Evolutionary conservation across 352 stramenopile species (phyloP), one percentile per base, ranked within the genome.

Genomic region (Phytopythium delawarense): DNA sequence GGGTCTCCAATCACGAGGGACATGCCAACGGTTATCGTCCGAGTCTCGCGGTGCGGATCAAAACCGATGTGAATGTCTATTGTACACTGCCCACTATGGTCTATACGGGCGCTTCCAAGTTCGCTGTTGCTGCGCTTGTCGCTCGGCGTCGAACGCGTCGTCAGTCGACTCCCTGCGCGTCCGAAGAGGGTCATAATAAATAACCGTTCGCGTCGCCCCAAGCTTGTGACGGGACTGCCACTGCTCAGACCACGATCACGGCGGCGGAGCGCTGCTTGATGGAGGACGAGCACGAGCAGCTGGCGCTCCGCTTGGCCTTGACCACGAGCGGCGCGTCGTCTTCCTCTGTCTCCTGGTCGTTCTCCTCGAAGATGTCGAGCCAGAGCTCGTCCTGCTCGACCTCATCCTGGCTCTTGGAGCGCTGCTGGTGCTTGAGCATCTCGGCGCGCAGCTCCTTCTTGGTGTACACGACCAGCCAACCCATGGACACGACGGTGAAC

Each of bases 391-490:
- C 63, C 39, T 63, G 67, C 57, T 71, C 60, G 15, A 59, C 18
- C n/a, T 53, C 25, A 16, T 66, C 64, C 11, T 66, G 37, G 34
- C 35, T 62, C 37, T 52, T 70, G 61, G 51, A 52, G 44, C 61
- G 65, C 45, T 72, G 71, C 53, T 76, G 54, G 23, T 75, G 68
- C 54, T 80, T 76, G 25, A 46, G 63, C 34, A 84, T 53, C 54
- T 82, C 73, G 13, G 56, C 70, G 32, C 72, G 64, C 12, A 84
- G 63, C 66, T 84, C 61, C 37, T 76, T 69, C 49, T 72, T 76
- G 4, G 74, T 84, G 59, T 84, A 82, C 40, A 82, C 57, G 53
- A 84, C 74, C 20, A 84, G 69, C 63, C 72, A 84, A 37, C 65
- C 72, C 74, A 84, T 84, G 34, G 71, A 69, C 25, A 68, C 45